A percentile compares a stretch with the other conserved stretches of the same genome.
Conservation (phyloP, 345 rosid genomes). For the Sisymbrium altissimum region DNA sequence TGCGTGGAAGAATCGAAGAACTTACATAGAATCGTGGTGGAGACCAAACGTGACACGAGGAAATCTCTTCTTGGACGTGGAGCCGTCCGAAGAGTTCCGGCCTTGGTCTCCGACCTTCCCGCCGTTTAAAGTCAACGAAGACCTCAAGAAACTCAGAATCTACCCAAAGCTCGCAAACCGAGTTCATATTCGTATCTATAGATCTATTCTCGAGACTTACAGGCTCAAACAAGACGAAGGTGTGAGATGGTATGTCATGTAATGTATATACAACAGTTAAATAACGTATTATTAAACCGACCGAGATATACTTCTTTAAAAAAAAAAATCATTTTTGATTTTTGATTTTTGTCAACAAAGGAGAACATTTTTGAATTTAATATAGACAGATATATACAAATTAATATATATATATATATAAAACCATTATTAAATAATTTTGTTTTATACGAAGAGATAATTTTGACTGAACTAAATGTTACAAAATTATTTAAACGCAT, state of each 20-base stretch:
- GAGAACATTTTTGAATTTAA: no score
- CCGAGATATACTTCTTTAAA: no score
- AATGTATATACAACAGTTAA: background rate
- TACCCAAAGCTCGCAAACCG: conserved; percentile 32
- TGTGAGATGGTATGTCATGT: conserved; percentile 38
- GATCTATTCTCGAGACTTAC: conserved; percentile 46
- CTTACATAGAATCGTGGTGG: conserved; percentile 60
- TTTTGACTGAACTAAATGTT: no score
- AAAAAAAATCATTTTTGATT: no score
- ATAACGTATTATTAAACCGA: no score
- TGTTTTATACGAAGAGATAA: no score
- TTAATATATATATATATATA: background rate
- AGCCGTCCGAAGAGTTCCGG: conserved; percentile 36
- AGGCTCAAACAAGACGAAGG: conserved; percentile 26
- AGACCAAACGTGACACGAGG: conserved; percentile 52
- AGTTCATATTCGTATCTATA: conserved; percentile 35
- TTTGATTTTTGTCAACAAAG: no score
- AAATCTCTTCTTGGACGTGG: conserved; percentile 45
- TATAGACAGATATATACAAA: background rate
- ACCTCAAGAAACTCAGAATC: conserved; percentile 31
- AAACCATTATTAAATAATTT: background rate
- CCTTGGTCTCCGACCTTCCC: conserved; percentile 58
- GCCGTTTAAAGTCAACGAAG: conserved; percentile 45
- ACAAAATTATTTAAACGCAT: no score
- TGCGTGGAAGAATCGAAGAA: conserved; percentile 39